These are phyloP conservation scores for Macrolepiota dolichaula DNA, from an alignment of 768 basidiomycete genomes.

Conservation along the genomic window DNA sequence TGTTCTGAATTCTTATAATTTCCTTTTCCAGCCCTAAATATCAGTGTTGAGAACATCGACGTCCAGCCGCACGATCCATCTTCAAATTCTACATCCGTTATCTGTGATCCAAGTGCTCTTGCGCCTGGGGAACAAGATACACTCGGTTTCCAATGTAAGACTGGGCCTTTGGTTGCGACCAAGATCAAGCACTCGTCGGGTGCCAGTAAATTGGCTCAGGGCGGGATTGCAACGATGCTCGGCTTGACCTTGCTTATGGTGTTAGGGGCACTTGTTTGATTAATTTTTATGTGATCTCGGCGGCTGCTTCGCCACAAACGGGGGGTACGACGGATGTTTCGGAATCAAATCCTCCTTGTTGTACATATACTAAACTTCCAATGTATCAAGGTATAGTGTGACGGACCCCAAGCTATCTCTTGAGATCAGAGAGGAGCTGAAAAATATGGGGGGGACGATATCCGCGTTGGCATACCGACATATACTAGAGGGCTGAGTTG, in stretches of 20 bases:
- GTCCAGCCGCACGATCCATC: constrained; percentile 24
- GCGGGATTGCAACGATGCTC: not conserved
- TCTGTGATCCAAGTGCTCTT: constrained; percentile 29
- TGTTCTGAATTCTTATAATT: not conserved
- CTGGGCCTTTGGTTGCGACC: constrained; percentile 24
- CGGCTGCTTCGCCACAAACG: too few species aligned
- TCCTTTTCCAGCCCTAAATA: constrained; percentile 20
- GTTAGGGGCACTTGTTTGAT: not conserved
- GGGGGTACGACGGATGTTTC: too few species aligned
- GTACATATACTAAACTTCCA: too few species aligned
- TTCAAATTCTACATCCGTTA: constrained; percentile 21
- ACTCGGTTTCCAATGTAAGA: constrained; percentile 28
- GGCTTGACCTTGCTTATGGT: not conserved
- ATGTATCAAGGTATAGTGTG: too few species aligned
- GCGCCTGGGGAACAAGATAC: constrained; percentile 23
- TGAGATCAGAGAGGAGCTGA: too few species aligned
- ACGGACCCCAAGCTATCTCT: too few species aligned
- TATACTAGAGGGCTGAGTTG: too few species aligned
- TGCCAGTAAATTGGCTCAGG: not conserved
- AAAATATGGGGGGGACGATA: too few species aligned
- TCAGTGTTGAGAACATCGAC: constrained; percentile 23
- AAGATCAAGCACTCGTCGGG: constrained; percentile 3
- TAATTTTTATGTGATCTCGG: not conserved
- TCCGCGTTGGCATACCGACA: too few species aligned
- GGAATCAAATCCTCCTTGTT: too few species aligned